These are phyloP conservation scores for Viola pubescens DNA, from an alignment of 441 rosid species.

Conservation along the genomic window DNA sequence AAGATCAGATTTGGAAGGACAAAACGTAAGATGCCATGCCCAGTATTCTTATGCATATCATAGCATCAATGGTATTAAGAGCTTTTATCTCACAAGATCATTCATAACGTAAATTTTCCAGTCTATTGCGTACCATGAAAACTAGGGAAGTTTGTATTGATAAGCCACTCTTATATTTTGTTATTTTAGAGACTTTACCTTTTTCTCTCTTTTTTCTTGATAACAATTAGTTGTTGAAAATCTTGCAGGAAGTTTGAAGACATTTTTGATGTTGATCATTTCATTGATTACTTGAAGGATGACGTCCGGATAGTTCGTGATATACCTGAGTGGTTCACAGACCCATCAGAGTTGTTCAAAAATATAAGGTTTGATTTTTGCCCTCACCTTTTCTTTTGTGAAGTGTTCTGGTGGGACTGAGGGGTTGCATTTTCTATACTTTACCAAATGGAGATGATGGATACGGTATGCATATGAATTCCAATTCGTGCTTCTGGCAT, in stretches of 20 bases:
- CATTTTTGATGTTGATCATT: slow-evolving; percentile 92
- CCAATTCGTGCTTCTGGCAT: slow-evolving; percentile 2
- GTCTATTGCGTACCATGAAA: too few species aligned
- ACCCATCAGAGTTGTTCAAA: slow-evolving; percentile 78
- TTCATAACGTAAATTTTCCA: not conserved
- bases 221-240: not conserved
- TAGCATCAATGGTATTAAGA: not conserved
- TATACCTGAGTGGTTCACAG: slow-evolving; percentile 94
- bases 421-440: not conserved
- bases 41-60: not conserved
- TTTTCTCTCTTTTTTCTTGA: not conserved
- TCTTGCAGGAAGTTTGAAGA: slow-evolving; percentile 86
- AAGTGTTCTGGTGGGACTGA: too few species aligned
- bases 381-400: not conserved
- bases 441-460: not conserved
- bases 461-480: not conserved
- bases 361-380: slow-evolving; percentile 64
- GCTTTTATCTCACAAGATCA: slow-evolving; percentile 1
- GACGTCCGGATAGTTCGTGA: slow-evolving; percentile 87
- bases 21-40: slow-evolving; percentile 58
- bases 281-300: slow-evolving; percentile 89
- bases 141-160: too few species aligned
- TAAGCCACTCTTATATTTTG: not conserved
- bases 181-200: slow-evolving; percentile 6
- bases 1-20: slow-evolving; percentile 99